Conservation (phyloP, 2,329 filamentous ascomycete genomes). For the Septoria linicola region DNA sequence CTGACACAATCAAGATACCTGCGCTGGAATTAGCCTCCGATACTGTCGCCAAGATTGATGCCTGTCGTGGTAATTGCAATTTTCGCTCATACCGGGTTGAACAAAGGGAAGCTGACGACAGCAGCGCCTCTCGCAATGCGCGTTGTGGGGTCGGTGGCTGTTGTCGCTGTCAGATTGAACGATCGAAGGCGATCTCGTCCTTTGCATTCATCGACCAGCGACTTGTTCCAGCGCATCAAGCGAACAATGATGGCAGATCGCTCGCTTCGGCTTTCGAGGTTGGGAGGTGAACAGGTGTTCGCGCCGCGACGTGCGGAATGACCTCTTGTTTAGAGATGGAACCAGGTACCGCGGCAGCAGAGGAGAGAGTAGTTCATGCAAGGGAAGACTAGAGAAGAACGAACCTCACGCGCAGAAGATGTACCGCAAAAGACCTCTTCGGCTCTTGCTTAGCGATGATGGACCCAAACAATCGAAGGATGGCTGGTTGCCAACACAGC, state of each 20-base stretch:
- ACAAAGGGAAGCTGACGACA: constrained; percentile 29
- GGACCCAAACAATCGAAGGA: constrained; percentile 19
- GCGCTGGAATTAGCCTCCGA: constrained; percentile 26
- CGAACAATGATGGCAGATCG: constrained; percentile 17
- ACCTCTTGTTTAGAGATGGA: constrained; percentile 24
- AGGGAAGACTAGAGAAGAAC: constrained; percentile 26
- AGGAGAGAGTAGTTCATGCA: constrained; percentile 27
- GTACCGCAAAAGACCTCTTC: constrained; percentile 21
- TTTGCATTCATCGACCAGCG: constrained; percentile 19
- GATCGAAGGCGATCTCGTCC: constrained; percentile 20
- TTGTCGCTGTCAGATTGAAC: constrained; percentile 27
- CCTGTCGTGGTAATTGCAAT: constrained; percentile 24
- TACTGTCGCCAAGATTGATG: constrained; percentile 21
- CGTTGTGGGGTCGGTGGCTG: constrained; percentile 26
- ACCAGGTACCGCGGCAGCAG: constrained; percentile 23
- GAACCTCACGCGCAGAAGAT: constrained; percentile 29
- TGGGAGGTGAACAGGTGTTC: constrained; percentile 23
- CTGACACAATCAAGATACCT: constrained; percentile 26
- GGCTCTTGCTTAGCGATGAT: constrained; percentile 25
- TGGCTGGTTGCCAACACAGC: constrained; percentile 28
- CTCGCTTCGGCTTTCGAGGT: constrained; percentile 21
- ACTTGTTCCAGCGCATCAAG: constrained; percentile 21
- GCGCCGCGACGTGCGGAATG: constrained; percentile 27
- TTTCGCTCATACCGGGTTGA: constrained; percentile 26
- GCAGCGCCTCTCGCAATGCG: constrained; percentile 24